Base-by-base conservation (phyloP, 2,329 filamentous ascomycete genomes). In the Fusarium gaditjirri region DNA sequence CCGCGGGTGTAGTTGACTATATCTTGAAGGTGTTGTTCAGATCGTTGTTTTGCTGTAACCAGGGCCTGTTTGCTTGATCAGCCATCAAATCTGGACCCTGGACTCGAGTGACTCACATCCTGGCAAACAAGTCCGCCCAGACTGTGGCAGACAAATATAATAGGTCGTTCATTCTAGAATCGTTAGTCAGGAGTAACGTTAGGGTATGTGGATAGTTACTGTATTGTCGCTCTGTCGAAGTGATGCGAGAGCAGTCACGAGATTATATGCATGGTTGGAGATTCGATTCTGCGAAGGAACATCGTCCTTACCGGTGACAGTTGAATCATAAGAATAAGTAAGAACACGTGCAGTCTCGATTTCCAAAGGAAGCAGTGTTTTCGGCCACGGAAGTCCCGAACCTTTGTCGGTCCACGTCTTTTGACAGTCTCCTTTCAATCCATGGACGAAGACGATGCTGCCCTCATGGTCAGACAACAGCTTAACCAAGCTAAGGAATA, bases 81-180 rank as follows among this genome's bases (percentile, higher is more conserved):
- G 58, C 16, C 6, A 19, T 23, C 10, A 11, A 17, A 2, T 13
- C 8, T 5, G 3, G 7, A 29, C 8, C 14, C 3, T n/a, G 13
- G 21, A 3, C 13, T 13, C 39, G 2, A 2, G 3, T 13, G 6
- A n/a, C 27, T 29, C 65, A 74, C 73, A 62, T 75, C 72, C 46
- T 75, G 62, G 10, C 67, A 75, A 35, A 75, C 67, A 7, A 74
- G 38, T 12, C 72, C 72, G 0, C 72, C 72, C 2, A 74, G 43
- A 23, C 72, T 68, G 14, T 75, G 72, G 2, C 70, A 73, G 29
- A 75, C 16, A 13, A 75, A 75, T 4, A 75, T 61, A 2, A 75
- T 73, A 1, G 73, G 70, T 0, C 73, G 41, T 1, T 46, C 42
- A 16, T 57, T 52, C 72, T 74, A 27, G 3, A 1, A 0, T 2